Evolutionary conservation across 257 asterid species (phyloP).

Genomic region (Nicotiana noctiflora): DNA sequence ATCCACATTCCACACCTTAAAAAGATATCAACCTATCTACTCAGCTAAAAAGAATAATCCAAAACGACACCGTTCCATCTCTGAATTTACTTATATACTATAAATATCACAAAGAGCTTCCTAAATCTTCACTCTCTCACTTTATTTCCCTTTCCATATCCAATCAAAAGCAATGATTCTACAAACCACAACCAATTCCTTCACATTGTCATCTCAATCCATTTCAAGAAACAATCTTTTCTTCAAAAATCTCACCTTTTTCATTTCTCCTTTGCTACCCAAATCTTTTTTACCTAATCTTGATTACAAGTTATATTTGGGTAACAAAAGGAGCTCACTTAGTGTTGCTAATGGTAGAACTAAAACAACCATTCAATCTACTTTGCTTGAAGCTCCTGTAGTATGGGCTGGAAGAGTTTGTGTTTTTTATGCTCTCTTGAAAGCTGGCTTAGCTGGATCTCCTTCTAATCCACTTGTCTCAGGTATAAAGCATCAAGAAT

Average conservation of each 20-base stretch:
- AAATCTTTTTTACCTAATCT: conserved; percentile 55
- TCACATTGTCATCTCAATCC: conserved; percentile 18
- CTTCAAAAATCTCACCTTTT: conserved; percentile 31
- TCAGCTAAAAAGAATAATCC: too few relatives aligned
- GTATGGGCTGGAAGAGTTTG: conserved; percentile 93
- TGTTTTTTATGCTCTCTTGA: conserved; percentile 72
- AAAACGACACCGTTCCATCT: background rate
- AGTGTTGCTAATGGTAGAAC: conserved; percentile 5
- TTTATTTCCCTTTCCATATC: background rate
- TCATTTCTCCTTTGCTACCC: conserved; percentile 25
- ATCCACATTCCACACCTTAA: background rate
- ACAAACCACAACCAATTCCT: conserved; percentile 26
- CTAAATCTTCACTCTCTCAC: background rate
- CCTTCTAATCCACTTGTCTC: conserved; percentile 71
- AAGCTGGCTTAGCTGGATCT: conserved; percentile 95
- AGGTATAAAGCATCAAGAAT: conserved; percentile 22
- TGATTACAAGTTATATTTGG: conserved; percentile 31
- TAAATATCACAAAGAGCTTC: background rate
- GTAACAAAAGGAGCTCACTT: conserved; percentile 18
- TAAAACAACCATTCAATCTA: conserved; percentile 27
- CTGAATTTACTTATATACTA: background rate
- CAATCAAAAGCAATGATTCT: conserved; percentile 42
- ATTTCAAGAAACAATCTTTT: conserved; percentile 14
- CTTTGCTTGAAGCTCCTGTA: conserved; percentile 66
- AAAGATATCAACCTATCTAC: background rate